Base-by-base conservation (phyloP, 2,329 filamentous ascomycete species). In the Epicoccum sorghinum region DNA sequence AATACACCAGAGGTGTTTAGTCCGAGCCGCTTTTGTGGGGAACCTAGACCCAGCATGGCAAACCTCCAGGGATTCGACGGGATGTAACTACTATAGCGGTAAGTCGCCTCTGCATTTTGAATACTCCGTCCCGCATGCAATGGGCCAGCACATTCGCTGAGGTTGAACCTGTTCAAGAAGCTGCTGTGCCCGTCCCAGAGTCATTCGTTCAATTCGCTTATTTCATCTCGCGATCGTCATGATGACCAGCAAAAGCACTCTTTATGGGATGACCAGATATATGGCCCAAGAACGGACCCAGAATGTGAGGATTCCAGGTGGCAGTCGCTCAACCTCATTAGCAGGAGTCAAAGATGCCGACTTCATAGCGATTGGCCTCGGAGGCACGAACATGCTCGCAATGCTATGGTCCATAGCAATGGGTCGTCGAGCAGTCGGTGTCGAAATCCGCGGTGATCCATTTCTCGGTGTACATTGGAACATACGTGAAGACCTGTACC, bases 381-480 rank as follows among this genome's bases (percentile, higher is more conserved):
- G 60, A 18, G 58, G 60, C 24, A 47, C 35, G 37, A 61, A 61
- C 43, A 56, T 61, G 55, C 33, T 62, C 27, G 60, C 60, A 10
- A 63, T 63, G 60, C 22, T 61, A n/a, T 63, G 56, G 58, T 33
- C 60, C 0, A 40, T 63, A 38, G 50, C 56, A 2, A 61, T 58
- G 56, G 60, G 60, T 14, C 46, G 42, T 12, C 52, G 59, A 10
- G 48, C 56, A 7, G 56, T 63, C 7, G 59, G 60, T 29, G 59
- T 63, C 18, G 58, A 61, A 1, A 35, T 61, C 32, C 58, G 60
- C 1, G 56, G 58, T 12, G 59, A 61, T 18, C 58, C 60, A 5
- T 59, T 63, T n/a, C 44, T 63, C 7, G 60, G 56, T 4, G 60
- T 63, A 4, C 59, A 63, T 36, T 63, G 60, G 58, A 63, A 61